These are phyloP conservation scores for Zygoascus flipseniorum DNA, from an alignment of 805 yeast genomes.

Conservation along the genomic window DNA sequence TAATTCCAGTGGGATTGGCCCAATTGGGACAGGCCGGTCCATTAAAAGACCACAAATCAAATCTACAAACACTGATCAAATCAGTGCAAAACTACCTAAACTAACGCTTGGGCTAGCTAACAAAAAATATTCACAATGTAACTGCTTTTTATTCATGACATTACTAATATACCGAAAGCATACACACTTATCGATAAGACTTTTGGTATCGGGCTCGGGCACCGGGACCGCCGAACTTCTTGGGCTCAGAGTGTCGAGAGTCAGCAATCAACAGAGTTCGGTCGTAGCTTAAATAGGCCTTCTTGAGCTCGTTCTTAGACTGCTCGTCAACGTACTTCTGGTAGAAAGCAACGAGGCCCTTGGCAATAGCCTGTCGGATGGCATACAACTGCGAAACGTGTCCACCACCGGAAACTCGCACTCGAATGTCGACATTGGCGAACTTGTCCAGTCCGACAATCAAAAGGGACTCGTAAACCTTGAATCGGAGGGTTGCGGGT, in stretches of 20 bases:
- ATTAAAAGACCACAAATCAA: too few species aligned
- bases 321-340: constrained; percentile 99
- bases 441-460: constrained; percentile 98
- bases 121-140: too few species aligned
- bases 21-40: too few species aligned
- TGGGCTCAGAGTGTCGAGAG: constrained; percentile 99
- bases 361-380: constrained; percentile 99
- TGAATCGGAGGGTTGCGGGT: constrained; percentile 98
- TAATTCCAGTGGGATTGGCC: too few species aligned
- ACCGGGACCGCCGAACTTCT: constrained; percentile 99
- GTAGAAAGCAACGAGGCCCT: constrained; percentile 99
- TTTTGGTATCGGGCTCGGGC: constrained; percentile 99
- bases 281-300: constrained; percentile 95
- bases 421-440: constrained; percentile 97
- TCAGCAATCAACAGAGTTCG: constrained; percentile 99
- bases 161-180: not conserved
- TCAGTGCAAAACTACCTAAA: too few species aligned
- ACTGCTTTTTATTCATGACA: not conserved
- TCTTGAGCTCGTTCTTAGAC: constrained; percentile 98
- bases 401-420: constrained; percentile 99
- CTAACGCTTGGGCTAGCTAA: too few species aligned
- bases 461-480: constrained; percentile 98
- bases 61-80: too few species aligned
- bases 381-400: constrained; percentile 99
- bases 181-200: constrained; percentile 83